These are phyloP conservation scores for Guadua angustifolia DNA, from an alignment of 176 grass and related monocot genomes.

Conservation along the genomic window DNA sequence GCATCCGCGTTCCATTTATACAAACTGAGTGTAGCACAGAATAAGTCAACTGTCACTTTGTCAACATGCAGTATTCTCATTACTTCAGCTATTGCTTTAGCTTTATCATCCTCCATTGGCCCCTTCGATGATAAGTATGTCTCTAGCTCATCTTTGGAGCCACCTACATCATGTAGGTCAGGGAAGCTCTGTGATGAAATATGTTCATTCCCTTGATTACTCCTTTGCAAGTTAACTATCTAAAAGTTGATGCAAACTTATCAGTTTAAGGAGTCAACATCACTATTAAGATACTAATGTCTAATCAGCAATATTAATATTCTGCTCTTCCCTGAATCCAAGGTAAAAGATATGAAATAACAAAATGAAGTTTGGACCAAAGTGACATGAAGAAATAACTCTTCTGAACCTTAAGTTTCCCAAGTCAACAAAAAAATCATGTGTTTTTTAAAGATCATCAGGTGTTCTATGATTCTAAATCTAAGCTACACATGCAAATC, in stretches of 20 bases:
- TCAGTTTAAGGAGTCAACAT: slow-evolving; percentile 24
- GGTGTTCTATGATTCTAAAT: slow-evolving; percentile 1
- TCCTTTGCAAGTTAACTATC: slow-evolving; percentile 20
- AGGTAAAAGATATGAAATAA: slow-evolving; percentile 5
- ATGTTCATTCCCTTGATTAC: not conserved
- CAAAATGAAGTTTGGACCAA: not conserved
- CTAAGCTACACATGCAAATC: not conserved
- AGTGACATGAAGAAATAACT: slow-evolving; percentile 12
- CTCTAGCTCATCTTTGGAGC: slow-evolving; percentile 20
- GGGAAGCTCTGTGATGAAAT: slow-evolving; percentile 25
- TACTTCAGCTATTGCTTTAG: slow-evolving; percentile 50
- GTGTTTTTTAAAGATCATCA: not conserved
- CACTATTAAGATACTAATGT: not conserved
- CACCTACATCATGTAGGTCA: slow-evolving; percentile 31
- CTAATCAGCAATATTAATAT: slow-evolving; percentile 1
- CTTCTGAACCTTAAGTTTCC: slow-evolving; percentile 21
- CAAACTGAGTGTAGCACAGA: slow-evolving; percentile 50
- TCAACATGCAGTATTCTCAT: slow-evolving; percentile 45
- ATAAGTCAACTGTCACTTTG: slow-evolving; percentile 51
- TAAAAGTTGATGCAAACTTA: slow-evolving; percentile 39
- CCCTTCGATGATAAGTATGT: slow-evolving; percentile 24
- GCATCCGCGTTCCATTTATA: slow-evolving; percentile 53
- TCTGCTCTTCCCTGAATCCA: not conserved
- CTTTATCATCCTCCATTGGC: slow-evolving; percentile 48
- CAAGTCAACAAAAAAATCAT: not conserved